Conservation (phyloP, 1,284 basidiomycete genomes). For the Malassezia furfur region DNA sequence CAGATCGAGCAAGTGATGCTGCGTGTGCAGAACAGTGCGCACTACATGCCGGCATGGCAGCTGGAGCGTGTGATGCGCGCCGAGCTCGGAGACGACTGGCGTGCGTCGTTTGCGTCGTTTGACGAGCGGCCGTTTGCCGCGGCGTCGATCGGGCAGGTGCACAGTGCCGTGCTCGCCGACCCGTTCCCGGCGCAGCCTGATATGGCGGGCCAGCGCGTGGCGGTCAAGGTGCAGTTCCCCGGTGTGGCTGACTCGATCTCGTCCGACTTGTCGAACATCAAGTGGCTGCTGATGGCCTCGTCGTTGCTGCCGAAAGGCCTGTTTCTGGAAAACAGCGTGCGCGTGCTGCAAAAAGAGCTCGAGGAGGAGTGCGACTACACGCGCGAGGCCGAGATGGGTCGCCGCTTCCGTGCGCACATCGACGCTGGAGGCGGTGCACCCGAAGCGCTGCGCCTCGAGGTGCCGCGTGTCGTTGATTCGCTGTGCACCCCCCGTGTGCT, state of each 20-base stretch:
- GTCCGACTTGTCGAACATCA: constrained; percentile 78
- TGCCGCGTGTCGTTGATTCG: constrained; percentile 70
- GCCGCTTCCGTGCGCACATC: constrained; percentile 54
- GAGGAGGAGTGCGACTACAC: constrained; percentile 87
- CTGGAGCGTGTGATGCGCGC: constrained; percentile 72
- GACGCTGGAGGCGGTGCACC: neutral
- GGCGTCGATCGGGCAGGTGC: constrained; percentile 95
- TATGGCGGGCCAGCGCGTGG: constrained; percentile 52
- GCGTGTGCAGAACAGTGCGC: constrained; percentile 84
- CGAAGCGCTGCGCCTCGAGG: constrained; percentile 56
- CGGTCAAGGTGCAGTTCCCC: constrained; percentile 94
- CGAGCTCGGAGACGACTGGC: constrained; percentile 71
- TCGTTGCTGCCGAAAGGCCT: constrained; percentile 73
- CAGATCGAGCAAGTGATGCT: constrained; percentile 82
- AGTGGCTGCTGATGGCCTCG: constrained; percentile 69
- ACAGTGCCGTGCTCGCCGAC: constrained; percentile 59
- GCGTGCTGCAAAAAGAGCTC: constrained; percentile 81
- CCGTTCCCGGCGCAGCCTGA: constrained; percentile 23
- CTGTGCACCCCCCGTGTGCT: constrained; percentile 71
- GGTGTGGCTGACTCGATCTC: constrained; percentile 77
- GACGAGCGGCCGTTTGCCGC: constrained; percentile 83
- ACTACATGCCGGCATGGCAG: constrained; percentile 98
- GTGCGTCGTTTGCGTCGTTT: constrained; percentile 63
- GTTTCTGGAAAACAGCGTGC: constrained; percentile 65
- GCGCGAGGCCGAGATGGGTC: constrained; percentile 71